Base-by-base conservation (phyloP, 2,329 filamentous ascomycete genomes). In the Fonsecaea multimorphosa region DNA sequence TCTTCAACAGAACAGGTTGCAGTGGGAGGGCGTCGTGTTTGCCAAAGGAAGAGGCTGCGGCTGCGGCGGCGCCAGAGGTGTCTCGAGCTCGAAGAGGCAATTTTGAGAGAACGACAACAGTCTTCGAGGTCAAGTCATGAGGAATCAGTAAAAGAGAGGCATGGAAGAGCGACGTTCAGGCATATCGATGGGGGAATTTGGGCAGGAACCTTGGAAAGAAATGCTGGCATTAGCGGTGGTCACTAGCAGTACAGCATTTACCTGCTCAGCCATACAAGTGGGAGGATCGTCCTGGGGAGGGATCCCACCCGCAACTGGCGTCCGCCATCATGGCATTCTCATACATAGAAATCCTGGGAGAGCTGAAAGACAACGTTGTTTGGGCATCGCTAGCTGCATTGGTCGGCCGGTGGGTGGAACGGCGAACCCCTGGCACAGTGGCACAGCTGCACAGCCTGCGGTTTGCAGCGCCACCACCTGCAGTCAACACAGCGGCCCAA, bases 151-250 rank as follows among this genome's bases (percentile, higher is more conserved):
- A 54, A 36, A 12, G 32, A 54, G 32, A 36, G 52, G 27, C 27
- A 36, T 32, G 5, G 52, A 54, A 12, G 52, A 32, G 52, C 52
- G 29, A n/a, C 5, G 27, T 54, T n/a, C 9, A 36, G 52, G 27
- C 52, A 54, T 54, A 36, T 54, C 19, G 16, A 54, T 44, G 44
- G 24, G 44, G 44, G 44, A 49, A 49, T 27, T 49, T n/a, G n/a
- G 44, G 9, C 44, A 49, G 11, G 9, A 8, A 19, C 3, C 8
- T 54, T 54, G 52, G 14, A 14, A 31, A 53, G 52, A 32, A 19
- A 27, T 49, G 44, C 44, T 27, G 44, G 44, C 44, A 4, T 22
- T 34, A 22, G 52, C 27, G 29, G 27, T 31, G 52, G 52, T 54
- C 29, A 34, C 52, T 32, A 36, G 44, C 19, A 22, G 29, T 7